These are phyloP conservation scores for Cladosporium sp. DNA, from an alignment of 2,329 filamentous ascomycete species.

Conservation along the genomic window DNA sequence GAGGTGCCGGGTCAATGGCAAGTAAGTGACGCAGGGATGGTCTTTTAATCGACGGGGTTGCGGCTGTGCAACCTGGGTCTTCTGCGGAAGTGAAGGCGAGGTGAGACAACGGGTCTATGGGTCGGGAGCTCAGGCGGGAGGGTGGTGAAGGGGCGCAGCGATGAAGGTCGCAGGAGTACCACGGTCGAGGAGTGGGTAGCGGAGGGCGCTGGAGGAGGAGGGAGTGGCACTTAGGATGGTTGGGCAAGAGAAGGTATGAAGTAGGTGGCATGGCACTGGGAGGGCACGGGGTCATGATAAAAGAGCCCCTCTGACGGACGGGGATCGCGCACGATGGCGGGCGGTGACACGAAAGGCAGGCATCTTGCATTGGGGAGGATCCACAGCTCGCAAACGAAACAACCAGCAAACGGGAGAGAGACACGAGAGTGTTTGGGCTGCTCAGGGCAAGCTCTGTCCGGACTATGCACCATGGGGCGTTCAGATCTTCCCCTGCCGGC, in stretches of 20 bases:
- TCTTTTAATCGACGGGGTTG: constrained; percentile 12
- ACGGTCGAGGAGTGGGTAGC: constrained; percentile 4
- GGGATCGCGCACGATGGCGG: background rate
- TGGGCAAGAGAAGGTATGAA: constrained; percentile 3
- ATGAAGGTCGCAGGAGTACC: constrained; percentile 14
- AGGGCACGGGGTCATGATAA: constrained; percentile 13
- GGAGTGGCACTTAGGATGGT: background rate
- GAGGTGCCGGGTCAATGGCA: constrained; percentile 17
- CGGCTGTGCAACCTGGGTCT: constrained; percentile 17
- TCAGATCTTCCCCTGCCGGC: constrained; percentile 7
- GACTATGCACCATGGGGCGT: constrained; percentile 10
- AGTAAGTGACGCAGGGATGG: constrained; percentile 16
- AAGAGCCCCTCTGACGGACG: constrained; percentile 52
- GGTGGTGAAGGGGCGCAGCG: constrained; percentile 12
- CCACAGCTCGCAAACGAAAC: constrained; percentile 17
- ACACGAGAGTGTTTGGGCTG: constrained; percentile 16
- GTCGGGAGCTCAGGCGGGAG: constrained; percentile 7
- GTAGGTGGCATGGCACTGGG: constrained; percentile 5
- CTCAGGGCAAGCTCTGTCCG: constrained; percentile 18
- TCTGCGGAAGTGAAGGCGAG: constrained; percentile 17
- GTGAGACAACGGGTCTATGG: constrained; percentile 14
- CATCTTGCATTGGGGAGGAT: constrained; percentile 17
- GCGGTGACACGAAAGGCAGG: constrained; percentile 17
- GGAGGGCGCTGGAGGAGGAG: background rate
- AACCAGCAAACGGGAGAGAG: constrained; percentile 19